Evolutionary conservation across 192 early-diverging fungal genomes (phyloP).

Genomic region (Coemansia sp.): DNA sequence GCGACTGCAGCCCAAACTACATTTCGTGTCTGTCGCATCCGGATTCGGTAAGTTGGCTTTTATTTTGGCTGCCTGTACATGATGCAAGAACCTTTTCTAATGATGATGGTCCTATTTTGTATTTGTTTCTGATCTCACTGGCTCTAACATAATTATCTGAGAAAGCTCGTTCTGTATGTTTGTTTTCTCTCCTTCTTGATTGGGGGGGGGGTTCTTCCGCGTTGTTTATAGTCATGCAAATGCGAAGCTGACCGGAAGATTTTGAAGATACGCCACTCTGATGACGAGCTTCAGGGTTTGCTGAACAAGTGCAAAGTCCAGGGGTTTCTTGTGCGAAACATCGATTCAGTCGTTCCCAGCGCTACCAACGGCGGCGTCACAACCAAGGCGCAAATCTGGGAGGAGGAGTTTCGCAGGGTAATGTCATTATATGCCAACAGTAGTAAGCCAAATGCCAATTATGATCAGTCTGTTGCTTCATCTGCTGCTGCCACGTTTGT

Average conservation of each 20-base stretch:
- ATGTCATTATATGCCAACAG: conserved; percentile 32
- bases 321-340: neutral
- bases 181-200: neutral
- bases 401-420: conserved; percentile 46
- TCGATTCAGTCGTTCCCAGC: neutral
- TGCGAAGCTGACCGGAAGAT: conserved; percentile 40
- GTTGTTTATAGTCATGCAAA: conserved; percentile 49
- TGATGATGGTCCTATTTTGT: no score
- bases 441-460: conserved; percentile 1
- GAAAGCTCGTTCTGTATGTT: neutral
- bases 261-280: conserved; percentile 57
- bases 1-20: conserved; percentile 60
- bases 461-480: neutral
- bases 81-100: no score
- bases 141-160: neutral
- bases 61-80: neutral
- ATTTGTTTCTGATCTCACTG: neutral
- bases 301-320: conserved; percentile 18
- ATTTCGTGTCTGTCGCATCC: conserved; percentile 69
- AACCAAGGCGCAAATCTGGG: conserved; percentile 47
- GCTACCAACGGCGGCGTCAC: neutral
- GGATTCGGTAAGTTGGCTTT: conserved; percentile 34
- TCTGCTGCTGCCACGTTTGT: conserved; percentile 12
- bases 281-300: conserved; percentile 51
- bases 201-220: neutral